Percentiles rank a stretch among this genome's conserved stretches.
phyloP scores from a whole-genome alignment of 495 filamentous ascomycete genomes.

The Cladorrhinum samala region DNA sequence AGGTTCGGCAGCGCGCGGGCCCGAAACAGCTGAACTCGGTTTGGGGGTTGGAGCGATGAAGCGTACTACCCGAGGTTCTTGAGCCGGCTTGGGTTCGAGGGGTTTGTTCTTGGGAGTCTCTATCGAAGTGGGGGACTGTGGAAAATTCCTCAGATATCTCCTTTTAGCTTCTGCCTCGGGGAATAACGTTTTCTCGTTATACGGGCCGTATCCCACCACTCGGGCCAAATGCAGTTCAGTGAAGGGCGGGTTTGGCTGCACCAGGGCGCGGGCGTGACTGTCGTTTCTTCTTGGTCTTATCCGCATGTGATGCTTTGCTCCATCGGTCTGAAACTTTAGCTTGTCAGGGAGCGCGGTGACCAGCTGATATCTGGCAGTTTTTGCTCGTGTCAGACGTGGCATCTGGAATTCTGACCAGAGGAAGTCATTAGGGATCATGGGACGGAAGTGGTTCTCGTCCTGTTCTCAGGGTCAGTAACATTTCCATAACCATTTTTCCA shows the following conservation, averaged over 20 bases:
- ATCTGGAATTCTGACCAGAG: slow-evolving; percentile 20
- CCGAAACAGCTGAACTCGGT: too few species aligned
- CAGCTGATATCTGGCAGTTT: slow-evolving; percentile 12
- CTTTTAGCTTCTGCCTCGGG: not conserved
- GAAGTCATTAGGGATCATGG: slow-evolving; percentile 23
- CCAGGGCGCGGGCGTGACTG: not conserved
- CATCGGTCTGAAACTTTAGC: not conserved
- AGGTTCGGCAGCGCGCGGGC: too few species aligned
- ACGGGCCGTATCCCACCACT: not conserved
- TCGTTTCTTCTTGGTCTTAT: not conserved
- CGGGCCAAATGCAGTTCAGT: not conserved
- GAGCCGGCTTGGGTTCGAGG: too few species aligned
- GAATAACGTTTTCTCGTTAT: not conserved
- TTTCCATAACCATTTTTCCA: not conserved
- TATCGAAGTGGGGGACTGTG: not conserved
- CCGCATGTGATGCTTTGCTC: slow-evolving; percentile 7
- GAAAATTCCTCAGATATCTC: too few species aligned
- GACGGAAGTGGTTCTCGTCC: slow-evolving; percentile 19
- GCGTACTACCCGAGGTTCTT: too few species aligned
- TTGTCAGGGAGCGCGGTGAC: slow-evolving; percentile 1
- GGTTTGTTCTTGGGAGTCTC: too few species aligned
- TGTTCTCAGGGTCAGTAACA: not conserved
- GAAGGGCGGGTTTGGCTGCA: not conserved
- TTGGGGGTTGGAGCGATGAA: too few species aligned
- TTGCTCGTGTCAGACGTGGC: slow-evolving; percentile 17